Evolutionary conservation across 2,329 filamentous ascomycete genomes (phyloP).

Genomic region (Aspergillus eucalypticola): DNA sequence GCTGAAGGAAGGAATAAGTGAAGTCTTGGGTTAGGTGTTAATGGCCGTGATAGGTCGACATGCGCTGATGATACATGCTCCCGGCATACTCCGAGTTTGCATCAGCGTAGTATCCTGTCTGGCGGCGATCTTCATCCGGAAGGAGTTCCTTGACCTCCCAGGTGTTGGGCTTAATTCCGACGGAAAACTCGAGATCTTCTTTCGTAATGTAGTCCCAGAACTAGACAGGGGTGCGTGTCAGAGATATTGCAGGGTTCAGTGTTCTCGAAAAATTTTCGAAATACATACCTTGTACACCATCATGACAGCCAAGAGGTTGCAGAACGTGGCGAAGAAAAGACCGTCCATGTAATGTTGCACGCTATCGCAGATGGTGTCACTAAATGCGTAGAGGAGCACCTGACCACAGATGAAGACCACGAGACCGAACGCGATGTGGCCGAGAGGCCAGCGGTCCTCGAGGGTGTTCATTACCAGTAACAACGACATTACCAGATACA

Average conservation of each 20-base stretch:
- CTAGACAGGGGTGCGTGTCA: conserved; percentile 47
- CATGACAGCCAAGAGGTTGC: conserved; percentile 94
- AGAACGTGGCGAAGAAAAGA: conserved; percentile 88
- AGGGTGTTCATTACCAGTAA: conserved; percentile 85
- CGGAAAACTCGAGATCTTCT: conserved; percentile 97
- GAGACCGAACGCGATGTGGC: conserved; percentile 84
- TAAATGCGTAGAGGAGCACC: conserved; percentile 88
- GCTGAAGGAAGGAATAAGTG: conserved; percentile 7
- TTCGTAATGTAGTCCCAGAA: conserved; percentile 99
- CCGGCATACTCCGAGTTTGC: conserved; percentile 47
- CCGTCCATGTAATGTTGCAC: conserved; percentile 93
- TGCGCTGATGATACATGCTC: conserved; percentile 46
- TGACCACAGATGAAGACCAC: conserved; percentile 92
- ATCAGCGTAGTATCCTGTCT: conserved; percentile 74
- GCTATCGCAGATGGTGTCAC: conserved; percentile 76
- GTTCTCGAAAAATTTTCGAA: conserved; percentile 2
- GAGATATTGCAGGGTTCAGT: conserved; percentile 29
- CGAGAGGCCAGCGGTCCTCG: conserved; percentile 92
- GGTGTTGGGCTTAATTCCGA: conserved; percentile 91
- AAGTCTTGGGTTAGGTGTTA: conserved; percentile 30
- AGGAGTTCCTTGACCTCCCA: conserved; percentile 97
- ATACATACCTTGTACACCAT: conserved; percentile 92
- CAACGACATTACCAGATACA: conserved; percentile 86
- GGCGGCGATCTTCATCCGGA: conserved; percentile 74
- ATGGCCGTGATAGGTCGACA: conserved; percentile 40